These are phyloP conservation scores for Fusarium sp. DNA, from an alignment of 2,329 filamentous ascomycete genomes.

Conservation along the genomic window DNA sequence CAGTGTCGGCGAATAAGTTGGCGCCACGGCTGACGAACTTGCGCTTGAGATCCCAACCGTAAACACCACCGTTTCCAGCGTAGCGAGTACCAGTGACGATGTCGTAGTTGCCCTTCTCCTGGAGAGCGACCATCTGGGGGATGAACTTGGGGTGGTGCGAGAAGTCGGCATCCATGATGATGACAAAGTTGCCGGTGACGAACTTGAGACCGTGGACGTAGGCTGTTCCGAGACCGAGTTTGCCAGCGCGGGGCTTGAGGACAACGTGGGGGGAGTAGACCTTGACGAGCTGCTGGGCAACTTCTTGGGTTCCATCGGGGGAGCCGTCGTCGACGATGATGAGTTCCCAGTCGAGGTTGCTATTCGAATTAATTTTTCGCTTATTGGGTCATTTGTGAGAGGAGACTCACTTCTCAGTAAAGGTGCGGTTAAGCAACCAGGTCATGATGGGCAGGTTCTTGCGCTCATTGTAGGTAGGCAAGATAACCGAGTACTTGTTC, in stretches of 20 bases:
- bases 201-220: slow-evolving; percentile 96
- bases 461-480: slow-evolving; percentile 99
- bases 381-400: fast-evolving
- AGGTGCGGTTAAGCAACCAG: slow-evolving; percentile 93
- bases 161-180: slow-evolving; percentile 99
- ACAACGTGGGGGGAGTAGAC: slow-evolving; percentile 84
- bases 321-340: slow-evolving; percentile 99
- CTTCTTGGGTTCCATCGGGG: slow-evolving; percentile 91
- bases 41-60: slow-evolving; percentile 94
- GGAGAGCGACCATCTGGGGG: slow-evolving; percentile 87
- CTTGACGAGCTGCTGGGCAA: slow-evolving; percentile 90
- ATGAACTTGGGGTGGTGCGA: slow-evolving; percentile 99
- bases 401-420: slow-evolving; percentile 80
- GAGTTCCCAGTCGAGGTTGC: slow-evolving; percentile 95
- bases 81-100: slow-evolving; percentile 98
- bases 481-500: slow-evolving; percentile 95
- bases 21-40: slow-evolving; percentile 88
- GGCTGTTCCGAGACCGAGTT: slow-evolving; percentile 95
- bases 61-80: slow-evolving; percentile 88
- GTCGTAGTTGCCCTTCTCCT: slow-evolving; percentile 84
- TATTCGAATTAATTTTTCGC: slow-evolving; percentile 52
- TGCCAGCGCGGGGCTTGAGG: slow-evolving; percentile 90
- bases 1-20: slow-evolving; percentile 95
- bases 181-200: slow-evolving; percentile 91
- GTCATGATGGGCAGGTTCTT: slow-evolving; percentile 95